Conservation (phyloP, 768 basidiomycete genomes). For the Lactarius hengduanensis region DNA sequence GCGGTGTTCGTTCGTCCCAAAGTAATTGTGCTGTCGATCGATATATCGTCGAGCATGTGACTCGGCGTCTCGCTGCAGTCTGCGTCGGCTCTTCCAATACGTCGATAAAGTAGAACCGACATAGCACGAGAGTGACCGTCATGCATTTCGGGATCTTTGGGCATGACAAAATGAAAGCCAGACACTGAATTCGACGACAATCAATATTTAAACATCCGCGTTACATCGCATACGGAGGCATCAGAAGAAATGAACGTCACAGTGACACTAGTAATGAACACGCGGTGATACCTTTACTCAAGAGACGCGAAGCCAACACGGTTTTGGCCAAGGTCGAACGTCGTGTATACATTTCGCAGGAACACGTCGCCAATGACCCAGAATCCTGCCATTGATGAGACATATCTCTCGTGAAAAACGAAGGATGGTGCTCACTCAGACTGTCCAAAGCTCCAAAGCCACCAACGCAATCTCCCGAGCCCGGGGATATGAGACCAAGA, state of each 20-base stretch:
- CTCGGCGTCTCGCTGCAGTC: background rate
- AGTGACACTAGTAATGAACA: background rate
- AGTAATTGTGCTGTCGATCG: background rate
- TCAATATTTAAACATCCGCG: background rate
- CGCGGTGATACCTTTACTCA: background rate
- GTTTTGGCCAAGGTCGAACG: background rate
- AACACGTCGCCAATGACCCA: background rate
- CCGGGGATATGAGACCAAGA: background rate
- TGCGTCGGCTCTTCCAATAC: background rate
- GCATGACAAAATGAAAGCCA: background rate
- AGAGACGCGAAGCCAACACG: background rate
- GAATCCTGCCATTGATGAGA: background rate
- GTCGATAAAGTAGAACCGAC: background rate
- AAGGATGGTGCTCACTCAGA: background rate
- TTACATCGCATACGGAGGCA: background rate
- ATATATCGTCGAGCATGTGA: background rate
- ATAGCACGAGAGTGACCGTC: background rate
- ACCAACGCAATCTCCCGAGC: background rate
- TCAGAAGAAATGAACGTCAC: background rate
- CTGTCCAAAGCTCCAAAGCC: background rate
- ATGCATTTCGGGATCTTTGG: background rate
- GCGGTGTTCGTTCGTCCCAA: too few relatives aligned
- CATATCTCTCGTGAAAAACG: background rate
- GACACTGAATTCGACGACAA: background rate
- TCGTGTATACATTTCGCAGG: background rate